Evolutionary conservation across 345 rosid species (phyloP).

Genomic region (Sisymbrium irio): DNA sequence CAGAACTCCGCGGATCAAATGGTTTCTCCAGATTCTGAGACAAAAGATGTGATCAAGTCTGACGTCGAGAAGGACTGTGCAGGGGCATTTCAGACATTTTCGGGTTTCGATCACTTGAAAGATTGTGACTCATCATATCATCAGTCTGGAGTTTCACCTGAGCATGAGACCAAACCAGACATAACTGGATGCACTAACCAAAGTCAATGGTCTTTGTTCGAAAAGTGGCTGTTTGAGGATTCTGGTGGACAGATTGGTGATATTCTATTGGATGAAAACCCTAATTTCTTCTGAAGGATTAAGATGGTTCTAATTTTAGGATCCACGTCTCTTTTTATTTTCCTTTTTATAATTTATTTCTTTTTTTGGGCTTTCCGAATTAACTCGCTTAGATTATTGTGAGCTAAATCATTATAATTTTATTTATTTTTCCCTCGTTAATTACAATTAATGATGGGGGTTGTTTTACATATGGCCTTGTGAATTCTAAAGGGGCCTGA

Average conservation of each 20-base stretch:
- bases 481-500: slow-evolving; percentile 4
- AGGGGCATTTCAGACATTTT: slow-evolving; percentile 46
- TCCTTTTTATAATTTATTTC: background rate
- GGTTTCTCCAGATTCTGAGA: slow-evolving; percentile 26
- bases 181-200: slow-evolving; percentile 28
- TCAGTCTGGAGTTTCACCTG: slow-evolving; percentile 47
- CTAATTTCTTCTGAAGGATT: slow-evolving; percentile 42
- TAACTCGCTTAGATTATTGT: slow-evolving; percentile 21
- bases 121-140: slow-evolving; percentile 48
- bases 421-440: slow-evolving; percentile 11
- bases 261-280: slow-evolving; percentile 45
- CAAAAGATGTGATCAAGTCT: slow-evolving; percentile 30
- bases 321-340: slow-evolving; percentile 11
- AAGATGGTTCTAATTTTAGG: slow-evolving; percentile 19
- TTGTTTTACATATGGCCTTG: background rate
- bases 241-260: slow-evolving; percentile 46
- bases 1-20: slow-evolving; percentile 9
- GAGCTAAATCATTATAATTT: slow-evolving; percentile 21
- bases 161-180: slow-evolving; percentile 46
- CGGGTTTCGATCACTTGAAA: slow-evolving; percentile 47
- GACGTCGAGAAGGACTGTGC: slow-evolving; percentile 17
- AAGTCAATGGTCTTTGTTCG: slow-evolving; percentile 55
- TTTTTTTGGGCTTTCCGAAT: background rate
- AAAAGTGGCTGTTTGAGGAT: slow-evolving; percentile 73
- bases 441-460: background rate